These are phyloP conservation scores for Talaromyces sp. DNA, from an alignment of 2,329 filamentous ascomycete species.

Conservation along the genomic window DNA sequence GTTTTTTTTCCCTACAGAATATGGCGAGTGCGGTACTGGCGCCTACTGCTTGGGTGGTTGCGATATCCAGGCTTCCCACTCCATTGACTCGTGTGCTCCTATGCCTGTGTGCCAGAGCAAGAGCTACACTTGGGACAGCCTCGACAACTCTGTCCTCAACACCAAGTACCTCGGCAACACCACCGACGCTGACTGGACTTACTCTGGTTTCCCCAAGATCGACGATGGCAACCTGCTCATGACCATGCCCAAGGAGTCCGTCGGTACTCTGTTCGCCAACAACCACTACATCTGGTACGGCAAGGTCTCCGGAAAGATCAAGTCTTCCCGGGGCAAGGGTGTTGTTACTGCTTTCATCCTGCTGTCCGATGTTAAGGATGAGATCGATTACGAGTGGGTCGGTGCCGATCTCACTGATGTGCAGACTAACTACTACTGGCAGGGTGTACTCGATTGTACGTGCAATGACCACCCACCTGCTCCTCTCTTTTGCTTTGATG, in stretches of 20 bases:
- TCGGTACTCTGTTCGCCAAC: conserved; percentile 82
- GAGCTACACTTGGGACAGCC: conserved; percentile 71
- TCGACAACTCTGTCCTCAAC: conserved; percentile 71
- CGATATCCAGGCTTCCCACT: conserved; percentile 82
- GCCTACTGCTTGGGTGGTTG: conserved; percentile 96
- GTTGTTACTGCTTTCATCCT: conserved; percentile 98
- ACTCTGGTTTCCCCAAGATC: conserved; percentile 71
- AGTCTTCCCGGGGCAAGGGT: conserved; percentile 80
- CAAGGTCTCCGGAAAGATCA: conserved; percentile 81
- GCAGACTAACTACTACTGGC: conserved; percentile 97
- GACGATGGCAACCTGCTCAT: conserved; percentile 70
- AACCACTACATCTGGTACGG: conserved; percentile 97
- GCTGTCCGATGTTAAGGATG: conserved; percentile 93
- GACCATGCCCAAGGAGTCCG: conserved; percentile 84
- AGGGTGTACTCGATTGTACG: conserved; percentile 89
- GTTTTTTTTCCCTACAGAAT: conserved; percentile 62
- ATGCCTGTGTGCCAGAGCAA: conserved; percentile 77
- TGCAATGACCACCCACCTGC: too few species aligned
- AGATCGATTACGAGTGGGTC: conserved; percentile 96
- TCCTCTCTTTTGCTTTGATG: too few species aligned
- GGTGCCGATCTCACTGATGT: conserved; percentile 75
- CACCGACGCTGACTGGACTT: conserved; percentile 81
- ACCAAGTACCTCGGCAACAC: conserved; percentile 85
- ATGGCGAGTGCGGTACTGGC: conserved; percentile 88
- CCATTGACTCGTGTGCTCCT: conserved; percentile 81